Conservation (phyloP, 495 filamentous ascomycete species). For the Talaromyces thailandensis region DNA sequence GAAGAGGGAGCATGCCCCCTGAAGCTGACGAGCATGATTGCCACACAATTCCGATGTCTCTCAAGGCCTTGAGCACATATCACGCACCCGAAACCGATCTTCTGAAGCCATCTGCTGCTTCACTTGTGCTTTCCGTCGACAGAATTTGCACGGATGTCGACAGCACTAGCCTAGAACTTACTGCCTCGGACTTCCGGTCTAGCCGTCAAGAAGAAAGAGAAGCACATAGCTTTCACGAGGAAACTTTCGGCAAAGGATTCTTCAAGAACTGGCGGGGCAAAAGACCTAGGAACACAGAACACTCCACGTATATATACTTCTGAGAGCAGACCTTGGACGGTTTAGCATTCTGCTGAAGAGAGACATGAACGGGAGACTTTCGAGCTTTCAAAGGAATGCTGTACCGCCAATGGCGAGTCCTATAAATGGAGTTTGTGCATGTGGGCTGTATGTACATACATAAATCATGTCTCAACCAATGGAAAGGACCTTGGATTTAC, state of each 20-base stretch:
- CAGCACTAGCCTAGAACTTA: neutral
- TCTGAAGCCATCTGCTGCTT: neutral
- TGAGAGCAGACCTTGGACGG: neutral
- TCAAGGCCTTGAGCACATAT: neutral
- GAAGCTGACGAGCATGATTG: neutral
- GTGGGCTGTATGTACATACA: neutral
- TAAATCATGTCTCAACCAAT: neutral
- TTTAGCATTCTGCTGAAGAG: no score
- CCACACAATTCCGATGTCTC: neutral
- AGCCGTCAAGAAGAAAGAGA: neutral
- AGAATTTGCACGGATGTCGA: neutral
- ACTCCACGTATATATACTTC: neutral
- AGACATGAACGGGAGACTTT: no score
- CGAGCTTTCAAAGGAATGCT: neutral
- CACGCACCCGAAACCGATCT: neutral
- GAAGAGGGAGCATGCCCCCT: neutral
- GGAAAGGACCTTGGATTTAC: no score
- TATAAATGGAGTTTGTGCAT: neutral
- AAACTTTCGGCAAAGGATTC: neutral
- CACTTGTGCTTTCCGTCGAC: neutral
- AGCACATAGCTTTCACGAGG: neutral
- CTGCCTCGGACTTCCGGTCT: neutral
- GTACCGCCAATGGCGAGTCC: neutral
- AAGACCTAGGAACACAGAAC: neutral
- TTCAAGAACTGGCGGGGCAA: neutral